phyloP scores from a whole-genome alignment of 306 rosid species.

The Malus fusca region DNA sequence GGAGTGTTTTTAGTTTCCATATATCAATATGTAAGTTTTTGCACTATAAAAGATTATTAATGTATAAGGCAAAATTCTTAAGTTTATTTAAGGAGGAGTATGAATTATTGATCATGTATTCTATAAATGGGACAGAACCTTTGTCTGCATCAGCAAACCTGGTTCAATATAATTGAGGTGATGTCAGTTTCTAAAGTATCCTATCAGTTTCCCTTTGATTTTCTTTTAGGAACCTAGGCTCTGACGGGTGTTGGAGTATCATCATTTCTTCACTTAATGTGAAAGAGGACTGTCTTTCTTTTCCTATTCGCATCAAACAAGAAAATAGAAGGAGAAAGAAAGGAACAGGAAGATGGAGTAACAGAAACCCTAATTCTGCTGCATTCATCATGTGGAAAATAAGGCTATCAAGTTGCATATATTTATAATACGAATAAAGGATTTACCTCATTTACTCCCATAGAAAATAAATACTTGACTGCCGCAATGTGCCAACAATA shows the following conservation, averaged over 20 bases:
- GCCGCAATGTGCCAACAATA: constrained; percentile 85
- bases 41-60: neutral
- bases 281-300: neutral
- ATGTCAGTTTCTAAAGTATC: neutral
- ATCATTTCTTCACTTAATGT: neutral
- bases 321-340: neutral
- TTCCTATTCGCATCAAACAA: neutral
- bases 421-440: neutral
- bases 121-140: neutral
- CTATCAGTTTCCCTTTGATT: neutral
- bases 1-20: neutral
- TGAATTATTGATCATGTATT: neutral
- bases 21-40: too few species aligned
- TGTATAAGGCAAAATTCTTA: neutral
- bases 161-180: neutral
- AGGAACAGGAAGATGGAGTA: neutral
- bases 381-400: neutral
- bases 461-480: constrained; percentile 55
- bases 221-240: neutral
- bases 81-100: neutral
- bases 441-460: constrained; percentile 58
- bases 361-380: neutral
- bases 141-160: neutral
- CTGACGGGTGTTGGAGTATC: neutral
- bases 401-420: neutral